Percentiles rank a stretch among this genome's conserved stretches.
Conservation (phyloP, 345 rosid genomes). For the Carallia brachiata region DNA sequence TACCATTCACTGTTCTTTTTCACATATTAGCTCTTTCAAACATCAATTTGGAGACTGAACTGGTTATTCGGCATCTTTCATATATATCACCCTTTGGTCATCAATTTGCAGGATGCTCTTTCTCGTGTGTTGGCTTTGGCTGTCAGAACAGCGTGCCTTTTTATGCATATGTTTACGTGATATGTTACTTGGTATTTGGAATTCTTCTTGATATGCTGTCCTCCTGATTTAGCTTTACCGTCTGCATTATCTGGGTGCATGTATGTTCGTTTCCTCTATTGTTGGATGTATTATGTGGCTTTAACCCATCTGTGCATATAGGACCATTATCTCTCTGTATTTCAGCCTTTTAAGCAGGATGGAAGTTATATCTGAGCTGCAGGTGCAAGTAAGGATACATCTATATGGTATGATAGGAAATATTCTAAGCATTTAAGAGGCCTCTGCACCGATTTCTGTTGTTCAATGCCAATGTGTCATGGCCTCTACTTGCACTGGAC, state of each 20-base stretch:
- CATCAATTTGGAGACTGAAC: too few species aligned
- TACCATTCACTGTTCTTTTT: too few species aligned
- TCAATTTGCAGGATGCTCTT: too few species aligned
- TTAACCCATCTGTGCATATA: constrained; percentile 60
- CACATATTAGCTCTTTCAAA: too few species aligned
- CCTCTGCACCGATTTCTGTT: constrained; percentile 34
- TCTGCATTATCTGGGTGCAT: not conserved
- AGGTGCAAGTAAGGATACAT: constrained; percentile 57
- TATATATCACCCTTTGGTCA: too few species aligned
- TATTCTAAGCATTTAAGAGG: constrained; percentile 45
- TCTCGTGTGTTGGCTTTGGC: too few species aligned
- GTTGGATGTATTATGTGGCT: constrained; percentile 29
- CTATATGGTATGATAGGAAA: constrained; percentile 78
- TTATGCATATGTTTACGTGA: too few species aligned
- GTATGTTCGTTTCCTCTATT: constrained; percentile 19
- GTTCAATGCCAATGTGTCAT: constrained; percentile 17
- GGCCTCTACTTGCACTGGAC: not conserved
- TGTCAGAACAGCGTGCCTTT: too few species aligned
- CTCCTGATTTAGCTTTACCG: not conserved
- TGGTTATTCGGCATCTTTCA: too few species aligned
- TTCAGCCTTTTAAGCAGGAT: constrained; percentile 77
- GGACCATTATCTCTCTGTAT: constrained; percentile 56
- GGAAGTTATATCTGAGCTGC: constrained; percentile 77
- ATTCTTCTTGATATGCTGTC: not conserved
- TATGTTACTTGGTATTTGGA: too few species aligned